Base-by-base conservation (phyloP, 2,329 filamentous ascomycete species). In the Fusarium pininemorale region DNA sequence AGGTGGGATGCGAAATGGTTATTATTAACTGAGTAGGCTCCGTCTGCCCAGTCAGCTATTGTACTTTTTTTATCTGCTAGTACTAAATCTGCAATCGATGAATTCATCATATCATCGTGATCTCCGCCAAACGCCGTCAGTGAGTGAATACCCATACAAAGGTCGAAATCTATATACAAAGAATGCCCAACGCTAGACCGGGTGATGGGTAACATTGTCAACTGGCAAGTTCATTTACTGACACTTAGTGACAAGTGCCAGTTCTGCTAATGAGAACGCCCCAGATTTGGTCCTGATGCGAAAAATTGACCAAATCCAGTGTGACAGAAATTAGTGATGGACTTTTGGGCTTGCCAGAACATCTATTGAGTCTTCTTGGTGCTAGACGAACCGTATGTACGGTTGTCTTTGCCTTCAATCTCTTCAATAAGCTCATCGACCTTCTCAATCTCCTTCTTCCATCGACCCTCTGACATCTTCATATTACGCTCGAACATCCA, bases 401-500 rank as follows among this genome's bases (percentile, higher is more conserved):
- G 85, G 74, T 88, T 87, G 66, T 89, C 87, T n/a, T 75, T 73
- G 54, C 87, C 87, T 79, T 89, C 87, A 47, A 98, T 93, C 79
- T 94, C 89, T 81, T 91, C 88, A 66, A 95, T 90, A 73, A 95
- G 91, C 77, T 86, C 85, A 83, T 96, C 94, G 18, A 74, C 72
- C 35, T 72, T 75, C 53, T 73, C 57, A n/a, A 74, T 87, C 85
- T 98, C 95, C 79, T 90, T 89, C 79, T 92, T 88, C 94, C 94
- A 97, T 81, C 94, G 92, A 69, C 87, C 88, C 78, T 93, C 85
- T 73, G 90, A 93, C 93, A 96, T 95, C 87, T 97, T 98, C 78
- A 90, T 90, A 81, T 96, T 93, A 81, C 92, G 92, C 78, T 91
- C 85, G 86, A 98, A 98, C 76, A 98, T 89, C 83, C 95, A 94